Percentiles rank a stretch among this genome's conserved stretches.
phyloP scores from a whole-genome alignment of 2,329 filamentous ascomycete genomes.

The Fusarium neocosmosporiellum region DNA sequence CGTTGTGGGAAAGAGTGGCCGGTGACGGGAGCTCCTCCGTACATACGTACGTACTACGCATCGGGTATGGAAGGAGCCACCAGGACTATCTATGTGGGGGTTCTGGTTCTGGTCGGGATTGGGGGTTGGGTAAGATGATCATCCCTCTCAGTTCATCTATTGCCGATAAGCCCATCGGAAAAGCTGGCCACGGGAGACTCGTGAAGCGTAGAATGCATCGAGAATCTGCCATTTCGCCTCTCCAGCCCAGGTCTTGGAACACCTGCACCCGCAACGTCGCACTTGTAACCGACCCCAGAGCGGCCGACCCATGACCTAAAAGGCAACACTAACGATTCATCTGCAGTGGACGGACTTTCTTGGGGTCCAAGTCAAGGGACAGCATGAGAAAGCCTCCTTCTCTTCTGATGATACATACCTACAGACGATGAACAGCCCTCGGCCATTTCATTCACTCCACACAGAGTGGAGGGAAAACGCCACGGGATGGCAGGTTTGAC shows the following conservation, averaged over 20 bases:
- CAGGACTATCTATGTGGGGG: slow-evolving; percentile 28
- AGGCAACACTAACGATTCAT: slow-evolving; percentile 8
- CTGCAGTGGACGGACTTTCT: slow-evolving; percentile 37
- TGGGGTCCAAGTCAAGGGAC: slow-evolving; percentile 27
- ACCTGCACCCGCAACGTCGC: not conserved
- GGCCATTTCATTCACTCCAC: not conserved
- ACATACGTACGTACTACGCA: slow-evolving; percentile 10
- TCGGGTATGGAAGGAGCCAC: not conserved
- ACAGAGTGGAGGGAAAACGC: slow-evolving; percentile 12
- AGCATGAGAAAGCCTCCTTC: slow-evolving; percentile 6
- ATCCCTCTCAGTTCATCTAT: slow-evolving; percentile 23
- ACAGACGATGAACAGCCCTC: not conserved
- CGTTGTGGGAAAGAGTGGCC: not conserved
- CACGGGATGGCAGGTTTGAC: slow-evolving; percentile 18
- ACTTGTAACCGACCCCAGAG: not conserved
- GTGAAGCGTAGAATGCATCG: not conserved
- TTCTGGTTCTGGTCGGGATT: slow-evolving; percentile 4
- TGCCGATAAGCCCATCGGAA: slow-evolving; percentile 1
- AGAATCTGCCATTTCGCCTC: not conserved
- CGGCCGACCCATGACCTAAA: slow-evolving; percentile 25
- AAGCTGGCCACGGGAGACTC: not conserved
- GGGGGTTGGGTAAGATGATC: slow-evolving; percentile 15
- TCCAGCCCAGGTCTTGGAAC: not conserved
- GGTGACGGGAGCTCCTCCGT: not conserved
- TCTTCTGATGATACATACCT: slow-evolving; percentile 9